Conservation (phyloP, 2,329 filamentous ascomycete species). For the Penicillium sp. region DNA sequence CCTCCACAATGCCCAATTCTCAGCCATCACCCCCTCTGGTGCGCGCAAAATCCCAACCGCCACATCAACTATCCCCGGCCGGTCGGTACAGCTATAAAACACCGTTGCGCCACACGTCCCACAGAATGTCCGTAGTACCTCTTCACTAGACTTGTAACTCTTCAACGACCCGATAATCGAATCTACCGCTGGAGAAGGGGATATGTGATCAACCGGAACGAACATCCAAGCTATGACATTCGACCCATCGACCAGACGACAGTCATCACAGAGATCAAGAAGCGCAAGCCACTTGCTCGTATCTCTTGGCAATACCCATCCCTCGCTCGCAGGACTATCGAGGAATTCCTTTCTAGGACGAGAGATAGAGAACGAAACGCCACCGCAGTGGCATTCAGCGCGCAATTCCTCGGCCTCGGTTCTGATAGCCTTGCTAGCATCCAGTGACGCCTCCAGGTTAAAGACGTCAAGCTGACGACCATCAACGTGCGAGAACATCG, state of each 20-base stretch:
- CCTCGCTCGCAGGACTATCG: constrained; percentile 16
- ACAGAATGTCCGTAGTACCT: constrained; percentile 39
- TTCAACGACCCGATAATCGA: constrained; percentile 34
- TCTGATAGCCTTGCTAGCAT: background rate
- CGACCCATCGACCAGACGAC: constrained; percentile 34
- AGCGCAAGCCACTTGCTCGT: constrained; percentile 20
- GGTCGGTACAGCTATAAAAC: constrained; percentile 32
- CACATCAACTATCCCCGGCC: constrained; percentile 35
- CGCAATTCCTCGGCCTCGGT: constrained; percentile 19
- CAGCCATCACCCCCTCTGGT: constrained; percentile 33
- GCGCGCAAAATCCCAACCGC: constrained; percentile 37
- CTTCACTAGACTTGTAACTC: constrained; percentile 31
- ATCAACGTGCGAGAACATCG: constrained; percentile 13
- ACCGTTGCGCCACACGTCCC: constrained; percentile 39
- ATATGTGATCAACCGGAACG: constrained; percentile 30
- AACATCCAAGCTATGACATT: constrained; percentile 40
- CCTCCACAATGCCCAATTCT: constrained; percentile 40
- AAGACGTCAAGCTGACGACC: constrained; percentile 10
- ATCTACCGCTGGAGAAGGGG: constrained; percentile 16
- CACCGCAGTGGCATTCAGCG: constrained; percentile 39
- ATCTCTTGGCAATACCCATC: constrained; percentile 16
- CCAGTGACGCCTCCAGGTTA: constrained; percentile 3
- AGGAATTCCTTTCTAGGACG: constrained; percentile 29
- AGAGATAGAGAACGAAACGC: constrained; percentile 37
- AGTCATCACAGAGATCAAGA: constrained; percentile 30